These are phyloP conservation scores for Cercospora zeina DNA, from an alignment of 2,329 filamentous ascomycete genomes.

Conservation along the genomic window DNA sequence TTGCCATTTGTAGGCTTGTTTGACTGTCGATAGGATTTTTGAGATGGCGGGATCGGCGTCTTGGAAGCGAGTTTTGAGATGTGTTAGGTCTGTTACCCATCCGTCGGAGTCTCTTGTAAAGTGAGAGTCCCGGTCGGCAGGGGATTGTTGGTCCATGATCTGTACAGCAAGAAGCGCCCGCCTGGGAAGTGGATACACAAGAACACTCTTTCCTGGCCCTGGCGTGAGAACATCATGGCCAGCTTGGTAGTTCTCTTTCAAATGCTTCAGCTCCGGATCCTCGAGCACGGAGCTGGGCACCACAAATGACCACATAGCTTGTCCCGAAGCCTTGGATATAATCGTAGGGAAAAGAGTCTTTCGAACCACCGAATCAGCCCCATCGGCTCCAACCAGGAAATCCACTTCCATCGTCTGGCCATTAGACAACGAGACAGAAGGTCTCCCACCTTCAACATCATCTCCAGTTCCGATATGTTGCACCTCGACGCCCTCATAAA, in stretches of 20 bases:
- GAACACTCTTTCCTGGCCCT: constrained; percentile 2
- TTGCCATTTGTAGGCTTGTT: constrained; percentile 20
- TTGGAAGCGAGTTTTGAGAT: constrained; percentile 7
- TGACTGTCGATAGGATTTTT: constrained; percentile 5
- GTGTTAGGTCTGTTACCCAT: neutral
- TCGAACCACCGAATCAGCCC: constrained; percentile 10
- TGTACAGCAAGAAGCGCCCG: constrained; percentile 12
- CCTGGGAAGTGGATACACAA: constrained; percentile 12
- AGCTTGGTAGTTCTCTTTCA: constrained; percentile 5
- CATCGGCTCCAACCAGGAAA: constrained; percentile 18
- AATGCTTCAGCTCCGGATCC: constrained; percentile 6
- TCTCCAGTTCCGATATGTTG: constrained; percentile 3
- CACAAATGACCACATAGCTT: constrained; percentile 7
- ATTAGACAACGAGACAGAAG: constrained; percentile 10
- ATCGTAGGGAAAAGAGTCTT: constrained; percentile 11
- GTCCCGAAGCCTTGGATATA: constrained; percentile 1
- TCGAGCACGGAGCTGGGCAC: constrained; percentile 6
- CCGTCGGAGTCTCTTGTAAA: neutral
- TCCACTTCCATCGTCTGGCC: constrained; percentile 9
- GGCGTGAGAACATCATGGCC: constrained; percentile 4
- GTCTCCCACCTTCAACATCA: neutral
- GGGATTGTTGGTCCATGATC: constrained; percentile 17
- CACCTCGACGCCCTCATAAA: constrained; percentile 8
- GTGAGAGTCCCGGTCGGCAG: neutral
- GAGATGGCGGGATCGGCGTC: constrained; percentile 12